Conservation (phyloP, 2,329 filamentous ascomycete species). For the Botrytis aclada region DNA sequence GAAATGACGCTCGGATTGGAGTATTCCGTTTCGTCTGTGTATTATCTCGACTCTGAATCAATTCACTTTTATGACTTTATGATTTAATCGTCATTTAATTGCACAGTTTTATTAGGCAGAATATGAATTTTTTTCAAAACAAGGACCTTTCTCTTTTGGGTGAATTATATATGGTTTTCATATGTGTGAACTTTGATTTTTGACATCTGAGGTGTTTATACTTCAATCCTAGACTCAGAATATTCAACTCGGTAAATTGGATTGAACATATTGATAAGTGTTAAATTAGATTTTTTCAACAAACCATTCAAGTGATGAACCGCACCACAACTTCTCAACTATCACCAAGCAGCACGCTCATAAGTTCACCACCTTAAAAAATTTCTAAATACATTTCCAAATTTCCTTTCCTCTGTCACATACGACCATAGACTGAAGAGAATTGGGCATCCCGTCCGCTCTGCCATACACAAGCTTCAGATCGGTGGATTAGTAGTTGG, state of each 20-base stretch:
- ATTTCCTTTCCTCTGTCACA: rapidly evolving
- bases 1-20: not conserved
- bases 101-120: not conserved
- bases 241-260: not conserved
- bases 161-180: not conserved
- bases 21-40: constrained; percentile 19
- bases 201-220: not conserved
- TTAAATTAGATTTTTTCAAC: not conserved
- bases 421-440: too few species aligned
- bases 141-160: not conserved
- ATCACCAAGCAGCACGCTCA: not conserved
- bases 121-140: not conserved
- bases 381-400: not conserved
- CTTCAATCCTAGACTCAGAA: not conserved
- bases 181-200: not conserved
- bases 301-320: not conserved
- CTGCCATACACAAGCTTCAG: not conserved
- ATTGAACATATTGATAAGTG: not conserved
- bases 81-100: constrained; percentile 10
- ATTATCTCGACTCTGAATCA: constrained; percentile 15
- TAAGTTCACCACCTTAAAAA: rapidly evolving
- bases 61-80: constrained; percentile 12
- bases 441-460: not conserved
- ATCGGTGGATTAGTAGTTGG: not conserved
- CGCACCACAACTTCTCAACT: not conserved